Conservation (phyloP, 768 basidiomycete genomes). For the Termitomyces sp. region DNA sequence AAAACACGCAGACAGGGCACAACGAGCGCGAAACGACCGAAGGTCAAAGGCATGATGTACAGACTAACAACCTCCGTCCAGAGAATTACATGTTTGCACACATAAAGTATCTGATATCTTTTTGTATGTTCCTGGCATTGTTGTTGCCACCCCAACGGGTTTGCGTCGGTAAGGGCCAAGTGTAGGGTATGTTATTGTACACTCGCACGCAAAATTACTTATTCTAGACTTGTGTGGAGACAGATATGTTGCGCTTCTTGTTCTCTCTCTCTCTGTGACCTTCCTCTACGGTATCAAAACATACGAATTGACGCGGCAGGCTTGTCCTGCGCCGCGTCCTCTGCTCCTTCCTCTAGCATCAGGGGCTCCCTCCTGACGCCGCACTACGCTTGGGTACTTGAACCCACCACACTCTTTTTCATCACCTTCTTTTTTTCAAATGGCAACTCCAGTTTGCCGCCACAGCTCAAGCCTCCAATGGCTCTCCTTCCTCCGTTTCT, state of each 20-base stretch:
- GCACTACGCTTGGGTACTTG: neutral
- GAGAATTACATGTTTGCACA: neutral
- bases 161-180: conserved; percentile 3
- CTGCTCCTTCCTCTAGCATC: neutral
- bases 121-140: neutral
- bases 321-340: conserved; percentile 1
- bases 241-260: neutral
- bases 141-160: conserved; percentile 15
- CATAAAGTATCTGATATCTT: neutral
- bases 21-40: neutral
- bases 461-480: conserved; percentile 2
- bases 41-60: neutral
- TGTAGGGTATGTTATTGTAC: conserved; percentile 2
- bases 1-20: no score
- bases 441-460: conserved; percentile 10
- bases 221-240: neutral
- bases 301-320: neutral
- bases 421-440: conserved; percentile 4
- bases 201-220: neutral
- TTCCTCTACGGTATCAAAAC: neutral
- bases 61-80: neutral
- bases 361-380: neutral
- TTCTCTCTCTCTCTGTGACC: neutral
- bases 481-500: conserved; percentile 5
- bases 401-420: conserved; percentile 15